Conservation (phyloP, 371 early-diverging fungal species). For the Basidiobolus meristosporus region DNA sequence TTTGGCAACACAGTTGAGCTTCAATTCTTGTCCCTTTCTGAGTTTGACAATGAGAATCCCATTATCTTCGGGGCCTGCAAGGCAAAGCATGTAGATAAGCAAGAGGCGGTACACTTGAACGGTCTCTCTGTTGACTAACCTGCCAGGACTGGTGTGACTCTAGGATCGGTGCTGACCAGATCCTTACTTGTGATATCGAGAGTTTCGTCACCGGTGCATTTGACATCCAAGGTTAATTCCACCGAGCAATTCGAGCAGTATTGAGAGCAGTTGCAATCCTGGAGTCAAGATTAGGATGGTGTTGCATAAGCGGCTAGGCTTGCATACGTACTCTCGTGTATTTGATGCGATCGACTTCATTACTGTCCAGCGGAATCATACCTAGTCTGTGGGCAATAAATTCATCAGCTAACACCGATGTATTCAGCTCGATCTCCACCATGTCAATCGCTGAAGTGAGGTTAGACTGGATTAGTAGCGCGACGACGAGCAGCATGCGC, state of each 20-base stretch:
- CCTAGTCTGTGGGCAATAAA: conserved; percentile 97
- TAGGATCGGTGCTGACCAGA: conserved; percentile 53
- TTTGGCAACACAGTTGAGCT: conserved; percentile 69
- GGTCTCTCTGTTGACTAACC: no score
- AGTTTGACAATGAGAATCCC: conserved; percentile 84
- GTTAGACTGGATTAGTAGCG: background rate
- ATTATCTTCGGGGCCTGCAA: conserved; percentile 21
- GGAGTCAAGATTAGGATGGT: no score
- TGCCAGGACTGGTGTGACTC: conserved; percentile 63
- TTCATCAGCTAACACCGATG: conserved; percentile 96
- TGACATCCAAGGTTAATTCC: conserved; percentile 65
- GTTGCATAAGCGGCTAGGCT: background rate
- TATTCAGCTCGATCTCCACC: conserved; percentile 90
- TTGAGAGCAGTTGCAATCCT: conserved; percentile 81
- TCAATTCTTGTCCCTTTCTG: conserved; percentile 80
- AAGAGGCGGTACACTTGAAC: no score
- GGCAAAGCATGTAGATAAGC: no score
- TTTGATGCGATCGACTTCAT: conserved; percentile 54
- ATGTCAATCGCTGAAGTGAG: conserved; percentile 98
- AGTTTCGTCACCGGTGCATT: conserved; percentile 42
- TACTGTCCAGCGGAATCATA: conserved; percentile 82
- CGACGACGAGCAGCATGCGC: background rate
- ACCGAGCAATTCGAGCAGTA: conserved; percentile 87
- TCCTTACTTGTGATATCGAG: conserved; percentile 69
- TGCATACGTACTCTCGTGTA: conserved; percentile 49